These are phyloP conservation scores for Colletotrichum salicis DNA, from an alignment of 2,329 filamentous ascomycete species.

Conservation along the genomic window DNA sequence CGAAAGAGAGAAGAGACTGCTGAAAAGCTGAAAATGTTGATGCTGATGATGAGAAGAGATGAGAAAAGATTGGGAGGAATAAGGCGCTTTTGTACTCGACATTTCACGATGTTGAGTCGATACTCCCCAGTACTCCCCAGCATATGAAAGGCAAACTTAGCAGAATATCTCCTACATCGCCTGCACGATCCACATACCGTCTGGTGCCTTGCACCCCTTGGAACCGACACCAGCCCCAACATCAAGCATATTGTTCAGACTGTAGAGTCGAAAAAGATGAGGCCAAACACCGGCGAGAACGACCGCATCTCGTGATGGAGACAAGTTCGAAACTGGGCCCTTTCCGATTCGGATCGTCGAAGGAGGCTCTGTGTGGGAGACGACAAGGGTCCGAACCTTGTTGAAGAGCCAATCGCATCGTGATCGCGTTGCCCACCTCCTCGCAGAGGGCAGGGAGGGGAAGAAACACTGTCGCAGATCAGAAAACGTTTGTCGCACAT, in stretches of 20 bases:
- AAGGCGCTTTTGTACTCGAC: constrained; percentile 28
- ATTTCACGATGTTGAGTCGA: neutral
- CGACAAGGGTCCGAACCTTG: neutral
- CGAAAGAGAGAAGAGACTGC: constrained; percentile 30
- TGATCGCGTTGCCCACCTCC: neutral
- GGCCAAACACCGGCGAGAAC: constrained; percentile 30
- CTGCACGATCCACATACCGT: constrained; percentile 14
- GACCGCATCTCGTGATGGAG: constrained; percentile 26
- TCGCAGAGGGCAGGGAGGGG: neutral
- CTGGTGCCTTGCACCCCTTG: neutral
- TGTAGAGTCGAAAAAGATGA: constrained; percentile 21
- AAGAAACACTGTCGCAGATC: constrained; percentile 32
- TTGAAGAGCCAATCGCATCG: constrained; percentile 29
- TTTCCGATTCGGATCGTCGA: constrained; percentile 15
- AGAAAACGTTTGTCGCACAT: constrained; percentile 30
- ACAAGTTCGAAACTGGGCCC: constrained; percentile 28
- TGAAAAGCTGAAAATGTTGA: constrained; percentile 22
- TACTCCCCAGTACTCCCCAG: no score
- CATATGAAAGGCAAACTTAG: neutral
- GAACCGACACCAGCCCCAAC: constrained; percentile 1
- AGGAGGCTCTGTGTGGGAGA: constrained; percentile 24
- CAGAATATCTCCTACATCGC: neutral
- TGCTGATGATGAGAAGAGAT: constrained; percentile 23
- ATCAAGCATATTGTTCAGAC: constrained; percentile 24
- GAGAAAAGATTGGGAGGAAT: constrained; percentile 4